Evolutionary conservation across 2,329 filamentous ascomycete species (phyloP).

Genomic region (Trichothecium sympodiale): DNA sequence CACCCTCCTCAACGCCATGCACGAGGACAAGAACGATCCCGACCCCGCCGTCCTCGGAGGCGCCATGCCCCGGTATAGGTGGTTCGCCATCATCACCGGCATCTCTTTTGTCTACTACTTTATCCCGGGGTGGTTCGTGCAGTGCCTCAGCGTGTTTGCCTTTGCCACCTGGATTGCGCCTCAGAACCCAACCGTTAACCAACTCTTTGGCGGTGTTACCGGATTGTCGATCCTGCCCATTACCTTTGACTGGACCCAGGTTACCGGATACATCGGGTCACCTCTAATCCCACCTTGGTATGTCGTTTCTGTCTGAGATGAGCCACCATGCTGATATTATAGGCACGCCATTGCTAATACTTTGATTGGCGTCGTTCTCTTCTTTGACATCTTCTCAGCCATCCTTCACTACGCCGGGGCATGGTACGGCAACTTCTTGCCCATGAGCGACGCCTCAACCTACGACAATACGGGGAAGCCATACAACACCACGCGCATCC

Average conservation of each 20-base stretch:
- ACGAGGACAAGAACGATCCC: constrained; percentile 43
- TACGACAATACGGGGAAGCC: constrained; percentile 57
- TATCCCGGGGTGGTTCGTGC: constrained; percentile 57
- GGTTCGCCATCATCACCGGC: constrained; percentile 48
- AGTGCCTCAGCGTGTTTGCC: constrained; percentile 59
- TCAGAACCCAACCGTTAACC: constrained; percentile 56
- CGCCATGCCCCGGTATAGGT: constrained; percentile 52
- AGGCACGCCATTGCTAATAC: constrained; percentile 66
- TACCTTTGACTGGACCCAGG: constrained; percentile 68
- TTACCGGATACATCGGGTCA: constrained; percentile 56
- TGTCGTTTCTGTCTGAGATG: constrained; percentile 8
- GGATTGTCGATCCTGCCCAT: constrained; percentile 59
- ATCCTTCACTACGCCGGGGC: constrained; percentile 53
- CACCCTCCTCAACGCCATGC: constrained; percentile 61
- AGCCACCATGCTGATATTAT: neutral
- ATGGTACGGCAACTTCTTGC: constrained; percentile 55
- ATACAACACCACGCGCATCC: constrained; percentile 55
- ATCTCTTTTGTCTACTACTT: constrained; percentile 56
- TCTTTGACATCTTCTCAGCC: constrained; percentile 50
- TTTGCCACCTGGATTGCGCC: constrained; percentile 64
- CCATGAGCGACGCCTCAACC: constrained; percentile 58
- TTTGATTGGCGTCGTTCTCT: constrained; percentile 53
- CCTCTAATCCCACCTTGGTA: constrained; percentile 60
- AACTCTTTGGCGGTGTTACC: constrained; percentile 59
- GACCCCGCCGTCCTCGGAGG: constrained; percentile 50